Percentiles rank a stretch among this genome's conserved stretches.
phyloP scores from a whole-genome alignment of 2,329 filamentous ascomycete species.

The Juglanconis oblonga region DNA sequence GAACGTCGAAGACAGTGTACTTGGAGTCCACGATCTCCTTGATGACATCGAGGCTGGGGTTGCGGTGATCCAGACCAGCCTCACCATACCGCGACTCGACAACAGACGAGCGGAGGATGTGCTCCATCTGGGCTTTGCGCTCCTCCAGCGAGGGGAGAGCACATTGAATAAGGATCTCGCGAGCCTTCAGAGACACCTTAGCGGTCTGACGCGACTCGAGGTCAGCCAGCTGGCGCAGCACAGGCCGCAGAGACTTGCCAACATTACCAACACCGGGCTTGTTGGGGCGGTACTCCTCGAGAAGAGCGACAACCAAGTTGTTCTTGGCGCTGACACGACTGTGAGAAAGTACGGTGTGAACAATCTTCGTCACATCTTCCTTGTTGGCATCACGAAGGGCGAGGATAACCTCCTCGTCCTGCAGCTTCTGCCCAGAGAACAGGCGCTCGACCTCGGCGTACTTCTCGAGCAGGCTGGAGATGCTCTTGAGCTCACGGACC shows the following conservation, averaged over 20 bases:
- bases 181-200: slow-evolving; percentile 95
- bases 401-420: slow-evolving; percentile 92
- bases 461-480: slow-evolving; percentile 73
- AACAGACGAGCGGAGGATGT: slow-evolving; percentile 93
- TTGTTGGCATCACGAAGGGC: slow-evolving; percentile 95
- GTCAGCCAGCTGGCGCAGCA: slow-evolving; percentile 83
- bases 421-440: slow-evolving; percentile 79
- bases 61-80: slow-evolving; percentile 92
- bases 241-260: slow-evolving; percentile 78
- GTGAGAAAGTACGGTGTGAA: slow-evolving; percentile 89
- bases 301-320: slow-evolving; percentile 83
- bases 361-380: slow-evolving; percentile 81
- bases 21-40: slow-evolving; percentile 99
- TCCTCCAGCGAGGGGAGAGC: slow-evolving; percentile 95
- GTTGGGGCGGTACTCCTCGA: slow-evolving; percentile 94
- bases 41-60: slow-evolving; percentile 84
- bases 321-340: slow-evolving; percentile 92
- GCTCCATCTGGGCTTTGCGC: slow-evolving; percentile 94
- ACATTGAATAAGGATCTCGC: slow-evolving; percentile 96
- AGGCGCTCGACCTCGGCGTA: slow-evolving; percentile 83
- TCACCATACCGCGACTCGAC: slow-evolving; percentile 97
- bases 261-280: slow-evolving; percentile 87
- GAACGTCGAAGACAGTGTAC: slow-evolving; percentile 95
- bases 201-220: slow-evolving; percentile 81
- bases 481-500: slow-evolving; percentile 80